These are phyloP conservation scores for Russula sp. DNA, from an alignment of 768 basidiomycete species.

Conservation along the genomic window DNA sequence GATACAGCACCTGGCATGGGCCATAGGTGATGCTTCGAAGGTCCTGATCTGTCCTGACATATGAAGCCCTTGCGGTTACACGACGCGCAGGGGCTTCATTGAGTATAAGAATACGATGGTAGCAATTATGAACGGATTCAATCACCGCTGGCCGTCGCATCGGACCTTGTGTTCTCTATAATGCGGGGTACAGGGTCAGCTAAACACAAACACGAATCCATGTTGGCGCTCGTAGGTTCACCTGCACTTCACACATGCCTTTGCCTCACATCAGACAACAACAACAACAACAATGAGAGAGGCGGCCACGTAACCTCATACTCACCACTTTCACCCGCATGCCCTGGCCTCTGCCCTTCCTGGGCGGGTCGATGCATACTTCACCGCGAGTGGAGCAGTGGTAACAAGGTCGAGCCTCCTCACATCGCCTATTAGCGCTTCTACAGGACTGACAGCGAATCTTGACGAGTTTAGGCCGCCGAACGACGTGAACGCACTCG, in stretches of 20 bases:
- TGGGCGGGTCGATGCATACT: slow-evolving; percentile 42
- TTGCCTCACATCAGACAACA: slow-evolving; percentile 4
- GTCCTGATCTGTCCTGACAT: slow-evolving; percentile 9
- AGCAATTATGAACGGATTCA: not conserved
- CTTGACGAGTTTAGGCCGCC: slow-evolving; percentile 50
- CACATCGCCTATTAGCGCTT: slow-evolving; percentile 49
- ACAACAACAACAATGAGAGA: not conserved
- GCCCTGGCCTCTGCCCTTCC: slow-evolving; percentile 49
- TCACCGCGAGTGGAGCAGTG: slow-evolving; percentile 41
- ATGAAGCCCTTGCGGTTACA: slow-evolving; percentile 14
- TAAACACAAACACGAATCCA: not conserved
- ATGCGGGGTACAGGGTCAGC: not conserved
- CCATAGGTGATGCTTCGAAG: not conserved
- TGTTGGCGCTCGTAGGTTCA: not conserved
- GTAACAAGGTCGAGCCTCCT: slow-evolving; percentile 50
- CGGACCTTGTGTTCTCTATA: slow-evolving; percentile 22
- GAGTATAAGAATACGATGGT: not conserved
- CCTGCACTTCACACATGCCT: slow-evolving; percentile 25
- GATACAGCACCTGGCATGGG: not conserved
- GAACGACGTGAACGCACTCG: slow-evolving; percentile 49
- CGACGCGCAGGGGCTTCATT: slow-evolving; percentile 12
- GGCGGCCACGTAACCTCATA: slow-evolving; percentile 7
- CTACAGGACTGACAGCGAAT: slow-evolving; percentile 54
- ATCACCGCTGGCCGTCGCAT: slow-evolving; percentile 21
- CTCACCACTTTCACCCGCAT: slow-evolving; percentile 55